Percentiles rank a stretch among this genome's conserved stretches.
phyloP scores from a whole-genome alignment of 371 early-diverging fungal species.

The Apophysomyces sp. region DNA sequence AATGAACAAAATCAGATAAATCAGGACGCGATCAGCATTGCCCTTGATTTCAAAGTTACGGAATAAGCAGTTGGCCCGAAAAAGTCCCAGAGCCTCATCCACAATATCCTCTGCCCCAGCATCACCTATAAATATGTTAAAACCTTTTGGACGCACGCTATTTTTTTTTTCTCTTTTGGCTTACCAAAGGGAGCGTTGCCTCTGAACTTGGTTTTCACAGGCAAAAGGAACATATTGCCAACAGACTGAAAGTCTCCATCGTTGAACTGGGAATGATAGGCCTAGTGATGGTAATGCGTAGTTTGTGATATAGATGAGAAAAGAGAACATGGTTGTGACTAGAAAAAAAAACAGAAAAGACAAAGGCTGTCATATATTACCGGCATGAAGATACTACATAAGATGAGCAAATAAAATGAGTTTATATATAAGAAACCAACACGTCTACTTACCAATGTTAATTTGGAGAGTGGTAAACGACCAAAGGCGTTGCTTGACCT shows the following conservation, averaged over 20 bases:
- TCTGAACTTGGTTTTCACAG: constrained; percentile 84
- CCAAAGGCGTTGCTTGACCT: not conserved
- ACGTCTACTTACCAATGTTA: not conserved
- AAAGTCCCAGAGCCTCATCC: constrained; percentile 91
- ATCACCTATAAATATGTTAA: constrained; percentile 56
- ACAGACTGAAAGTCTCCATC: constrained; percentile 68
- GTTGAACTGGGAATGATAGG: constrained; percentile 93
- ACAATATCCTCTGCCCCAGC: constrained; percentile 79
- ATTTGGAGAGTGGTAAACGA: too few species aligned
- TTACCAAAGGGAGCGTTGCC: constrained; percentile 79
- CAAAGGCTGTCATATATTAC: not conserved
- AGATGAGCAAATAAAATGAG: not conserved
- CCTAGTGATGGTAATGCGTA: constrained; percentile 40
- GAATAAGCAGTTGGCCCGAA: constrained; percentile 96
- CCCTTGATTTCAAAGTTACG: constrained; percentile 98
- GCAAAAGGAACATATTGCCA: constrained; percentile 87
- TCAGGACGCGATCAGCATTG: constrained; percentile 86
- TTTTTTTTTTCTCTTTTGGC: not conserved
- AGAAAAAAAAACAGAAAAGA: not conserved
- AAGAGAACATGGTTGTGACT: not conserved
- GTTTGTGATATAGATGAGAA: not conserved
- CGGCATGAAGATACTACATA: not conserved
- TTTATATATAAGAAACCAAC: not conserved
- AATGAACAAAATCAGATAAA: constrained; percentile 92
- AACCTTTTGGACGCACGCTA: too few species aligned